Conservation (phyloP, 352 stramenopile genomes). For the Plasmopara halstedii region DNA sequence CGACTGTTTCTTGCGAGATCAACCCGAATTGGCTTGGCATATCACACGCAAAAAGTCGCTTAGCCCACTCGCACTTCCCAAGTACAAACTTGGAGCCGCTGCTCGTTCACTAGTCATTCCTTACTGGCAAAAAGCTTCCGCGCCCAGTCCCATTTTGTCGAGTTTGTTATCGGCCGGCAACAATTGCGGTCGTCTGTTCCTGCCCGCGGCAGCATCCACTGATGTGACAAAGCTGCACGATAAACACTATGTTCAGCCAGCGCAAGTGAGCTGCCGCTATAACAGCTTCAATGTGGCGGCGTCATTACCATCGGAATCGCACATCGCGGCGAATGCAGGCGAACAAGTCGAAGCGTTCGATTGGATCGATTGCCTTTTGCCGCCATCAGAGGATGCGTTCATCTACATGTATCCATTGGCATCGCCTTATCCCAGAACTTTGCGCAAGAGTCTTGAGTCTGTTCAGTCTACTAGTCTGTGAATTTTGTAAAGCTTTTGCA, state of each 20-base stretch:
- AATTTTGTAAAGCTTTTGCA: no score
- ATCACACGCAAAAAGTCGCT: slow-evolving; percentile 67
- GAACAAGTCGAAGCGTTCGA: slow-evolving; percentile 36
- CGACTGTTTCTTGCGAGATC: slow-evolving; percentile 62
- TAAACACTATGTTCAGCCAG: slow-evolving; percentile 8
- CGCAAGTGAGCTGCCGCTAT: slow-evolving; percentile 5
- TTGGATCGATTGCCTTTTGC: slow-evolving; percentile 52
- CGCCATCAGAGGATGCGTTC: slow-evolving; percentile 32
- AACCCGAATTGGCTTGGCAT: slow-evolving; percentile 50
- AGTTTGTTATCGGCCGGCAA: slow-evolving; percentile 9
- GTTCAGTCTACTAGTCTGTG: slow-evolving; percentile 20
- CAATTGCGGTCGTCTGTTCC: slow-evolving; percentile 11
- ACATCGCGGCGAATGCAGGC: slow-evolving; percentile 1
- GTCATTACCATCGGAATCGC: slow-evolving; percentile 3
- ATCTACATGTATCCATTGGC: slow-evolving; percentile 29
- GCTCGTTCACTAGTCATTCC: slow-evolving; percentile 11
- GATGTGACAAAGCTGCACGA: slow-evolving; percentile 34
- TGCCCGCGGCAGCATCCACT: slow-evolving; percentile 14
- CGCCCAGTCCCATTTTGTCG: slow-evolving; percentile 4
- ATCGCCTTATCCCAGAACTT: slow-evolving; percentile 8
- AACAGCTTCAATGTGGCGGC: slow-evolving; percentile 14
- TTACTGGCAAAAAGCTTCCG: slow-evolving; percentile 13
- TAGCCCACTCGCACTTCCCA: slow-evolving; percentile 10
- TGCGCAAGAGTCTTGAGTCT: slow-evolving; percentile 31
- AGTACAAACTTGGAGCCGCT: slow-evolving; percentile 2